Evolutionary conservation across 2,329 filamentous ascomycete species (phyloP).

Genomic region (Neocatenulostroma microsporum): DNA sequence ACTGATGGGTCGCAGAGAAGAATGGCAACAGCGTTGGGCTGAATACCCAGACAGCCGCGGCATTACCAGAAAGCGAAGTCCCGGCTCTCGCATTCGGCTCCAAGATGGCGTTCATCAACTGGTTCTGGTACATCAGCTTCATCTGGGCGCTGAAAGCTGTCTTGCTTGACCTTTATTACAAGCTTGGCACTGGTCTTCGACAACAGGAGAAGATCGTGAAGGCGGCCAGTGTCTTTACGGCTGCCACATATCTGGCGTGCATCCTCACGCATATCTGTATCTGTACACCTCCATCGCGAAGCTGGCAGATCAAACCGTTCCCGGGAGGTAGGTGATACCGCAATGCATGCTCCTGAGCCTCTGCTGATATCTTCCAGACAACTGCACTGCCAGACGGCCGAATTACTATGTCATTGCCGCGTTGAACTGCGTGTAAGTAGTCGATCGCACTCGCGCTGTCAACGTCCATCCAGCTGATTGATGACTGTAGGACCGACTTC

Average conservation of each 20-base stretch:
- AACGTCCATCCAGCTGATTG: too few species aligned
- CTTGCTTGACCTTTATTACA: slow-evolving; percentile 27
- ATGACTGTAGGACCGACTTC: slow-evolving; percentile 46
- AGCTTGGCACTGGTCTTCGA: slow-evolving; percentile 22
- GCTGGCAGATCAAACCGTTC: slow-evolving; percentile 29
- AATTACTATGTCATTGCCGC: slow-evolving; percentile 53
- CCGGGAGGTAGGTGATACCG: too few species aligned
- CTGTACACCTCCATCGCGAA: slow-evolving; percentile 24
- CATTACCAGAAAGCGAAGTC: slow-evolving; percentile 21
- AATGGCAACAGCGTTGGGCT: slow-evolving; percentile 28
- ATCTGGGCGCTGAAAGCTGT: slow-evolving; percentile 30
- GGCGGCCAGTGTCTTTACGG: slow-evolving; percentile 18
- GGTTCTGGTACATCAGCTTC: slow-evolving; percentile 30
- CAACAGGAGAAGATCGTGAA: slow-evolving; percentile 21
- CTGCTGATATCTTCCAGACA: too few species aligned
- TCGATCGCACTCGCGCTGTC: too few species aligned
- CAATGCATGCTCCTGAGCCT: too few species aligned
- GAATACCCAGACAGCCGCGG: slow-evolving; percentile 20
- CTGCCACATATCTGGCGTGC: slow-evolving; percentile 22
- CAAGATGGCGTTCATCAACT: slow-evolving; percentile 28
- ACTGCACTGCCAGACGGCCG: slow-evolving; percentile 30
- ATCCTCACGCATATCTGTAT: slow-evolving; percentile 25
- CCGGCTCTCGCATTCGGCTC: slow-evolving; percentile 21
- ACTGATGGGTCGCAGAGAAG: too few species aligned
- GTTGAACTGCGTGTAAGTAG: slow-evolving; percentile 47